These are phyloP conservation scores for Cyberlindnera nakhonratchasimensis DNA, from an alignment of 805 yeast genomes.

Conservation along the genomic window DNA sequence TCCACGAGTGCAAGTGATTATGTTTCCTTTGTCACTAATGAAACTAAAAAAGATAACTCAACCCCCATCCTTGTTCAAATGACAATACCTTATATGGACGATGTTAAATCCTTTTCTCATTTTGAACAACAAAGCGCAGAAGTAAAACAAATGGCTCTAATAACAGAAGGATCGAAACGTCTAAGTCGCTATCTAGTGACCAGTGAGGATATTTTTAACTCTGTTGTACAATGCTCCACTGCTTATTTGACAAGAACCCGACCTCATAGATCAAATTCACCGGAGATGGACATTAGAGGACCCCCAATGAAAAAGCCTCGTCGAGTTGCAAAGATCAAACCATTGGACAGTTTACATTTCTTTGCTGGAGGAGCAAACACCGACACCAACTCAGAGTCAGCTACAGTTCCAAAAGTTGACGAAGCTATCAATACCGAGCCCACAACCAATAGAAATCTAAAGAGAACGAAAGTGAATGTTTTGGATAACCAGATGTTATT, in stretches of 20 bases:
- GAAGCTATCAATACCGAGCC: background rate
- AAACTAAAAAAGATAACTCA: background rate
- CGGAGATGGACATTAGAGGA: background rate
- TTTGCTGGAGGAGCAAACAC: constrained; percentile 36
- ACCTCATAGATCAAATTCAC: constrained; percentile 7
- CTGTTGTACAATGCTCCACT: constrained; percentile 22
- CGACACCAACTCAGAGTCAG: constrained; percentile 3
- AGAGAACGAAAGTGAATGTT: background rate
- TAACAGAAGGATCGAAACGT: constrained; percentile 6
- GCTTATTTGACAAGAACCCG: constrained; percentile 13
- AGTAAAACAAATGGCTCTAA: constrained; percentile 2
- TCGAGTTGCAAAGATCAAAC: constrained; percentile 25
- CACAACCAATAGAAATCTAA: background rate
- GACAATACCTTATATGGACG: background rate
- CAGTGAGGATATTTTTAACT: constrained; percentile 29
- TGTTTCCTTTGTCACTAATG: constrained; percentile 3
- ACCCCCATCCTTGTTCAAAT: constrained; percentile 8
- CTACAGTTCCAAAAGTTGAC: background rate
- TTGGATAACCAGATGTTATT: background rate
- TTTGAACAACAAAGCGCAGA: background rate
- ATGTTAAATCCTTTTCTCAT: constrained; percentile 3
- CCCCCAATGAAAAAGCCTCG: constrained; percentile 17
- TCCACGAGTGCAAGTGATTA: constrained; percentile 2
- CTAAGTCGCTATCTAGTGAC: constrained; percentile 24
- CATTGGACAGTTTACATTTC: constrained; percentile 35